Percentiles rank a stretch among this genome's conserved stretches.
Evolutionary conservation across 177 flowering plant genomes (phyloP).

Genomic region (Vitis hybrid): DNA sequence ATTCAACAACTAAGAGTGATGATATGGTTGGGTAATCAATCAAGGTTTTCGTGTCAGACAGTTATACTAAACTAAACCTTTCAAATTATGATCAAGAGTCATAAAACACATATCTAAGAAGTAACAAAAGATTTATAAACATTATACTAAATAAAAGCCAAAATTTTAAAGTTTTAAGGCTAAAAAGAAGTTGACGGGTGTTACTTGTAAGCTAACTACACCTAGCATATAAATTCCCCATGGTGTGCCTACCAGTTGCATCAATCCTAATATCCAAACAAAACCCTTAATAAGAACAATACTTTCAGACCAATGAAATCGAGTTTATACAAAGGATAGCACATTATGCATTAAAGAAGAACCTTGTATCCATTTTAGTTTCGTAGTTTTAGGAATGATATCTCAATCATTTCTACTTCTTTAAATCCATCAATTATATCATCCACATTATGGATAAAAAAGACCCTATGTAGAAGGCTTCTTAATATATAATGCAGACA

Average conservation of each 20-base stretch:
- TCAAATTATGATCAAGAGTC: not conserved
- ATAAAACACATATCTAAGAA: too few relatives aligned
- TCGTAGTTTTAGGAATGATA: conserved; percentile 32
- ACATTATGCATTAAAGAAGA: conserved; percentile 61
- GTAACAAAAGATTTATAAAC: too few relatives aligned
- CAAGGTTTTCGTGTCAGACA: too few relatives aligned
- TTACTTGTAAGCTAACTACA: conserved; percentile 80
- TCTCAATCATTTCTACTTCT: too few relatives aligned
- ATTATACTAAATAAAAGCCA: too few relatives aligned
- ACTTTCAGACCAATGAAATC: not conserved
- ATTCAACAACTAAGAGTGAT: too few relatives aligned
- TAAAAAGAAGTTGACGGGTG: too few relatives aligned
- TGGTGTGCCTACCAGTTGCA: conserved; percentile 72
- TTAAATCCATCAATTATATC: too few relatives aligned
- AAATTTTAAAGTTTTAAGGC: not conserved
- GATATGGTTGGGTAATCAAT: too few relatives aligned
- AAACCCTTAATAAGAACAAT: not conserved
- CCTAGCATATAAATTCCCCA: conserved; percentile 66
- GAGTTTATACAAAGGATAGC: not conserved
- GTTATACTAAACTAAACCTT: too few relatives aligned
- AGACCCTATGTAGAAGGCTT: not conserved
- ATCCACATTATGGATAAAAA: too few relatives aligned
- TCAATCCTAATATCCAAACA: conserved; percentile 48
- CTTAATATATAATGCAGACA: not conserved
- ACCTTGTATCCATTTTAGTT: conserved; percentile 77